Base-by-base conservation (phyloP, 805 yeast species). In the Deakozyma indianensis region DNA sequence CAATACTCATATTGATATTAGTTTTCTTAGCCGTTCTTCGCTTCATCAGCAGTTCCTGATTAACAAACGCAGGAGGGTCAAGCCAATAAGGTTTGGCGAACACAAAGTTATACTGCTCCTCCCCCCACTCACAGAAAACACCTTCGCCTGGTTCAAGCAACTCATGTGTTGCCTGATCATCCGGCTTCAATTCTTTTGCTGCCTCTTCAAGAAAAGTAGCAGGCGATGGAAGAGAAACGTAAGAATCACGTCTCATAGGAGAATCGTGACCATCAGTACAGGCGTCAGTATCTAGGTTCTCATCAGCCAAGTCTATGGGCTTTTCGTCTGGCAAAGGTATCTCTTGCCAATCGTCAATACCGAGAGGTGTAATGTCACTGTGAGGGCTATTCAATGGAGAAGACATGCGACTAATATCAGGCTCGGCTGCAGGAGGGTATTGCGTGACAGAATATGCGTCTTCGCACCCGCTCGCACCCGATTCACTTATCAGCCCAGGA, bases 1-100 rank as follows among this genome's bases (percentile, higher is more conserved):
- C 74, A 18, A 90, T 68, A 0, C 83, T 67, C 20, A 80, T 72
- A 1, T 50, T 52, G 27, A 68, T 67, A 46, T 43, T 52, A 51
- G 41, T 56, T 54, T 20, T 55, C 4, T 14, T 14, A 22, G 5
- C 29, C 38, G 11, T 15, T 27, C 22, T 42, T 27, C 23, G 24
- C 22, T 4, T 23, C 22, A 35, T 23, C 24, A 43, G 24, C 20
- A 21, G 41, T n/a, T 27, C 35, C 29, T 27, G 18, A 27, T 25
- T 35, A 22, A 23, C 45, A 22, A 16, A 27, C 14, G n/a, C 23
- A 21, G 23, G 22, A 18, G 21, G 44, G 32, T 21, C 18, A 35
- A 14, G 23, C 43, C 38, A 32, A 32, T 9, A 32, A 32, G 38
- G 38, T 14, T n/a, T 14, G 18, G 38, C 38, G 16, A 32, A 32